Evolutionary conservation across 2,329 filamentous ascomycete genomes (phyloP), one percentile per base, ranked within the genome.

Genomic region (Fusarium pseudonygamai): DNA sequence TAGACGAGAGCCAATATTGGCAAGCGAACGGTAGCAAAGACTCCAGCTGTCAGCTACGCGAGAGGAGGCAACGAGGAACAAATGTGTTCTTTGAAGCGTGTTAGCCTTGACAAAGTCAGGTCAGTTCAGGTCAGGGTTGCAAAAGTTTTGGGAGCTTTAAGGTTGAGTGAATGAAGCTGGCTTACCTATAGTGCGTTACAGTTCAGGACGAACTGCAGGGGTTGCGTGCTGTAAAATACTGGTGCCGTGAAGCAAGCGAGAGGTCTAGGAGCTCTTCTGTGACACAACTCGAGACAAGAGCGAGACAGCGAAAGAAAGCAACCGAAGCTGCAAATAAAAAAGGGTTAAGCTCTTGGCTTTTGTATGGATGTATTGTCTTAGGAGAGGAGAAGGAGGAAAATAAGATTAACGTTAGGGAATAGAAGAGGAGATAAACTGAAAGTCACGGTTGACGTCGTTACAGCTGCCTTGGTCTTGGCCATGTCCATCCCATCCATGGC

Each of bases 231-330:
- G 59, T 57, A 24, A 49, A 57, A 65, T 46, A 64, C 36, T 55
- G 52, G 50, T 60, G 28, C 43, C 49, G 58, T 64, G 40, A 71
- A 62, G 56, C 46, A 64, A 63, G 68, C 64, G 72, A 73, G 59
- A 56, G 60, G 42, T 46, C 32, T 55, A 49, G 71, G 63, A 68
- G 57, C 39, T 65, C 42, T 77, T 67, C 67, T 78, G 76, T 56
- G 73, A 78, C 76, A 66, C 64, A 24, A 76, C 58, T 64, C 74
- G 74, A 77, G 74, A 77, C 75, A 64, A 59, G 53, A 61, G 60
- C 75, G 74, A 77, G 67, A 75, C 74, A 63, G 62, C 18, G 30
- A 36, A 63, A 67, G 34, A 42, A 50, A 53, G 39, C 47, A 52
- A 46, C 50, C 18, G 46, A 47, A 30, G 56, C 26, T 39, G 32